Evolutionary conservation across 352 stramenopile species (phyloP), one percentile per base, ranked within the genome.

Genomic region (Pilasporangium apinafurcum): DNA sequence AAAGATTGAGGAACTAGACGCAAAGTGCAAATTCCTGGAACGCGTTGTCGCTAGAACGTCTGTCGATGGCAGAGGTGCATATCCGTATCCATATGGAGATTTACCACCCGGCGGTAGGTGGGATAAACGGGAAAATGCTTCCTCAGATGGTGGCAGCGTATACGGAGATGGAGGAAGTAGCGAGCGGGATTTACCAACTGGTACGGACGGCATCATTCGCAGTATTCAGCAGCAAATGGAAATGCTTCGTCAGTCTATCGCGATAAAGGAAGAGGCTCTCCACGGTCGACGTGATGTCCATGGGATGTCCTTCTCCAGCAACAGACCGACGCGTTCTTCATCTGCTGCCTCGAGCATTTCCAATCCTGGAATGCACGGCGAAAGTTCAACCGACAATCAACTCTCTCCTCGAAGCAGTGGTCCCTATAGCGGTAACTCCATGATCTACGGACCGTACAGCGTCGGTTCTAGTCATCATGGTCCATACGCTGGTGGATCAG

Each of bases 221-320:
- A 88, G 62, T 35, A 89, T 92, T 41, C 80, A 92, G 44, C 81
- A 65, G 45, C 80, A 92, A 51, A 92, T 92, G 76, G 68, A 86
- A 41, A 71, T 76, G 59, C 61, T 92, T 33, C 80, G 74, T 0
- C 69, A 85, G 38, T 85, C 80, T 8, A 68, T 89, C 27, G 72
- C 71, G 17, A 63, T 53, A 10, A 85, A 85, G 37, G 72, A 87
- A 26, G 72, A 84, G 32, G 63, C 43, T 0, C 48, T 82, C 28
- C 61, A 66, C 12, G 65, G 49, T 20, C 70, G 68, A 17, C 68
- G 79, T 46, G 77, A 79, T 29, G 55, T 54, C 6, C 65, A 80
- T 43, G 47, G 60, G n/a, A 75, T 68, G 65, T 85, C 72, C 8
- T 72, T 82, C 29, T 82, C 66, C 22, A 86, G 69, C 39, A 80